Base-by-base conservation (phyloP, 805 yeast species). In the Priceomyces fermenticarens region DNA sequence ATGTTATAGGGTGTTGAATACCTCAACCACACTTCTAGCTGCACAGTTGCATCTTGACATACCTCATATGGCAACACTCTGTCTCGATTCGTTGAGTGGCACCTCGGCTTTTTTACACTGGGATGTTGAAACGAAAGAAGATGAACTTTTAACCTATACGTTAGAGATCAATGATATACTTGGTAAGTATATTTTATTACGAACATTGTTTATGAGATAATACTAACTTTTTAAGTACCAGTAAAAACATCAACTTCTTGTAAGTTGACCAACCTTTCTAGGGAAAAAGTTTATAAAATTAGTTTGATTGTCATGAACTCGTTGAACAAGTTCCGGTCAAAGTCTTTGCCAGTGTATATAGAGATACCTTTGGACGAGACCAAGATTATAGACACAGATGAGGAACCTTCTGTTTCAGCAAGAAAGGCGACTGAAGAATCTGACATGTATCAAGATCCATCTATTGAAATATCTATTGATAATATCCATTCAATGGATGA, bases 31-130 rank as follows among this genome's bases (percentile, higher is more conserved):
- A 10, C 69, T 67, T 37, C 60, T 77, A 17, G 66, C 78, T 26
- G 65, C 64, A 38, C 67, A 67, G 27, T 57, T 81, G 31, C 69
- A 72, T 46, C 68, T 80, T 14, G 74, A 73, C 23, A 74, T 81
- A 27, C 87, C 87, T 3, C 73, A 69, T 41, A 65, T 76, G 6
- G 83, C 84, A 2, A 58, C 62, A 35, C 63, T 80, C 11, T 78
- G 82, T 37, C 69, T 81, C 5, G 85, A 79, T 50, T 70, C 72
- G 47, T 72, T 81, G 36, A 68, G 75, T 4, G 58, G 63, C 28
- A 52, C 60, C 7, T 60, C 75, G 20, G 73, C 78, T 30, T 70
- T 68, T 17, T 43, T 81, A 26, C 85, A 78, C 51, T 81, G 86
- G 84, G 81, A 76, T 47, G 55, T 66, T 15, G 62, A 62, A 42